These are phyloP conservation scores for Ganoderma boninense DNA, from an alignment of 1,284 basidiomycete genomes.

Conservation along the genomic window DNA sequence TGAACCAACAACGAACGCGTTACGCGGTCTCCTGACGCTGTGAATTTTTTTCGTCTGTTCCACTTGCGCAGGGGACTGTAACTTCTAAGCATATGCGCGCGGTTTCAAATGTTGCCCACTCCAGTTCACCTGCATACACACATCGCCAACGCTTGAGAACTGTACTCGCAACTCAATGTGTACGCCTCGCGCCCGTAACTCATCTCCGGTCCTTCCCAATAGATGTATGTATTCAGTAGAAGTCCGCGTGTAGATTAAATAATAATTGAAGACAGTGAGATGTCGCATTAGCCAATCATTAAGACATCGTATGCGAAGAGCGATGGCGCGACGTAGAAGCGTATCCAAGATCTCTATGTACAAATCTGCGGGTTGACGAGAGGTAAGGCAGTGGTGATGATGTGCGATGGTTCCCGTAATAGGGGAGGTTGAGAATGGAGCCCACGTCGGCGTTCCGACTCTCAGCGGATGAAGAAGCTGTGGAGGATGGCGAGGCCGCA, in stretches of 20 bases:
- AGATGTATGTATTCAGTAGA: constrained; percentile 9
- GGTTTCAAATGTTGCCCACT: neutral
- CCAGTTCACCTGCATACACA: neutral
- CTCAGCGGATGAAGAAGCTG: constrained; percentile 77
- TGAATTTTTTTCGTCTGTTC: neutral
- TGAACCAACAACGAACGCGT: neutral
- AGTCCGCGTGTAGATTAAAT: constrained; percentile 6
- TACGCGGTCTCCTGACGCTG: neutral
- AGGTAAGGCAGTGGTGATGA: neutral
- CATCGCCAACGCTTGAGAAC: neutral
- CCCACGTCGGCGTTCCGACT: neutral
- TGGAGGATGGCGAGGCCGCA: constrained; percentile 71
- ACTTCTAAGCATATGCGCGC: neutral
- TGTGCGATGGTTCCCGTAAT: neutral
- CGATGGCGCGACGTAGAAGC: neutral
- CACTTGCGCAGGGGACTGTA: neutral
- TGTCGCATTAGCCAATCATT: neutral
- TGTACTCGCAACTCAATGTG: neutral
- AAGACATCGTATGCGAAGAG: neutral
- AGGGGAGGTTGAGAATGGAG: neutral
- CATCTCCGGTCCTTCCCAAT: neutral
- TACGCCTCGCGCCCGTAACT: neutral
- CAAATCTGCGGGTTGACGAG: neutral
- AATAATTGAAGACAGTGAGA: constrained; percentile 9
- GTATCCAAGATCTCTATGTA: neutral